Evolutionary conservation across 305 asterid species (phyloP).

Genomic region (Solanum aculeatissimum): DNA sequence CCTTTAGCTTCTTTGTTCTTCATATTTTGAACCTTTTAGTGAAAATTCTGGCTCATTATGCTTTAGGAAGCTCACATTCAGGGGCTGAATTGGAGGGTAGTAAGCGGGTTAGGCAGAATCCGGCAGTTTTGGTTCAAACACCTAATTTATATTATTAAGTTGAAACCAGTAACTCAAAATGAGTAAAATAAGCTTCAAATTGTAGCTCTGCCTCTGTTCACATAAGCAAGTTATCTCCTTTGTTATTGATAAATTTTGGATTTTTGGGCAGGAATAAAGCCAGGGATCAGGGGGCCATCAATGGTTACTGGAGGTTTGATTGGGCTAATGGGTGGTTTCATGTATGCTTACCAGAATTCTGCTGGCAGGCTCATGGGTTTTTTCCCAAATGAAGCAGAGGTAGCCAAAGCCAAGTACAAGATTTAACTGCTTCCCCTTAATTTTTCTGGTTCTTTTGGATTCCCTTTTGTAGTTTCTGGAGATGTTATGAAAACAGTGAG

Average conservation of each 20-base stretch:
- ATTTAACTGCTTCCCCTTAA: neutral
- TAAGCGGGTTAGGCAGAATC: neutral
- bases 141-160: neutral
- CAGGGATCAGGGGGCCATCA: conserved; percentile 92
- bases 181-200: neutral
- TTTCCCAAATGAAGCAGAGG: conserved; percentile 93
- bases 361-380: conserved; percentile 98
- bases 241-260: neutral
- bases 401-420: conserved; percentile 61
- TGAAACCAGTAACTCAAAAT: neutral
- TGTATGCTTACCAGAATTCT: conserved; percentile 95
- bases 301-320: conserved; percentile 98
- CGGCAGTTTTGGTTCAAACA: neutral
- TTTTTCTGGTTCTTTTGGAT: neutral
- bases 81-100: neutral
- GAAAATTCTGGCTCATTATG: neutral
- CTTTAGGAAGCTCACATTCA: neutral
- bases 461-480: neutral
- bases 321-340: conserved; percentile 88
- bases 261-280: conserved; percentile 60
- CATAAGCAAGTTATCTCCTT: neutral
- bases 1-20: neutral
- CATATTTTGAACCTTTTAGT: neutral
- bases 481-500: neutral
- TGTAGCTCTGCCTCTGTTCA: neutral